A percentile compares a stretch with the other conserved stretches of the same genome.
Evolutionary conservation across 2,329 filamentous ascomycete genomes (phyloP).

Genomic region (Ascocoryne sarcoides): DNA sequence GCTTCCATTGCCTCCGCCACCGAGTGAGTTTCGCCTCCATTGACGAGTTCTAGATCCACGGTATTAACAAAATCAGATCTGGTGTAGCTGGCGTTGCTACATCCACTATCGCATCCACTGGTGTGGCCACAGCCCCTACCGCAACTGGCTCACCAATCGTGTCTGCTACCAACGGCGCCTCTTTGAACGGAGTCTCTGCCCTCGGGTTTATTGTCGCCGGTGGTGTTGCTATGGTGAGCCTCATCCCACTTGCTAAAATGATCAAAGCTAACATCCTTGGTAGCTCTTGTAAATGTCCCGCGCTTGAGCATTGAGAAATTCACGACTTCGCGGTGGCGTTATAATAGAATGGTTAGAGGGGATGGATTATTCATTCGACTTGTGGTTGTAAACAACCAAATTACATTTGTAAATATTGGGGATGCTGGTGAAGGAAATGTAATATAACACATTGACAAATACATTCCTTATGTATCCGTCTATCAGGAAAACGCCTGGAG

Average conservation of each 20-base stretch:
- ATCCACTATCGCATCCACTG: constrained; percentile 14
- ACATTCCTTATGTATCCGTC: too few species aligned
- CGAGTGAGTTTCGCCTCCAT: constrained; percentile 11
- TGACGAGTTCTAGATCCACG: background rate
- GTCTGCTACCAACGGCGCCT: constrained; percentile 24
- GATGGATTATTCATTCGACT: too few species aligned
- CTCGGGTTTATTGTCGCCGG: constrained; percentile 27
- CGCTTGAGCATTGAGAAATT: too few species aligned
- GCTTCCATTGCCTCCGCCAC: constrained; percentile 21
- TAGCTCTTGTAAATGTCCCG: constrained; percentile 28
- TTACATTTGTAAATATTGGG: too few species aligned
- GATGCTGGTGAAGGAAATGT: too few species aligned
- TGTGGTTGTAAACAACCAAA: too few species aligned
- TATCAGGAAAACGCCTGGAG: too few species aligned
- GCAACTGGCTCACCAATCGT: constrained; percentile 23
- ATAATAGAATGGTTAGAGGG: too few species aligned
- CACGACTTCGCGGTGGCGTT: constrained; percentile 16
- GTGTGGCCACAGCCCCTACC: constrained; percentile 14
- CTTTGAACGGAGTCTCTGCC: constrained; percentile 23
- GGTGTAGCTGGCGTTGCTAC: constrained; percentile 18
- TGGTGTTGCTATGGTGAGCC: constrained; percentile 28
- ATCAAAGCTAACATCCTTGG: constrained; percentile 10
- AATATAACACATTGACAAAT: too few species aligned
- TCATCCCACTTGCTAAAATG: background rate
- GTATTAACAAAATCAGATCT: constrained; percentile 13